These are phyloP conservation scores for Haplographium delicatum DNA, from an alignment of 495 filamentous ascomycete genomes.

Conservation along the genomic window DNA sequence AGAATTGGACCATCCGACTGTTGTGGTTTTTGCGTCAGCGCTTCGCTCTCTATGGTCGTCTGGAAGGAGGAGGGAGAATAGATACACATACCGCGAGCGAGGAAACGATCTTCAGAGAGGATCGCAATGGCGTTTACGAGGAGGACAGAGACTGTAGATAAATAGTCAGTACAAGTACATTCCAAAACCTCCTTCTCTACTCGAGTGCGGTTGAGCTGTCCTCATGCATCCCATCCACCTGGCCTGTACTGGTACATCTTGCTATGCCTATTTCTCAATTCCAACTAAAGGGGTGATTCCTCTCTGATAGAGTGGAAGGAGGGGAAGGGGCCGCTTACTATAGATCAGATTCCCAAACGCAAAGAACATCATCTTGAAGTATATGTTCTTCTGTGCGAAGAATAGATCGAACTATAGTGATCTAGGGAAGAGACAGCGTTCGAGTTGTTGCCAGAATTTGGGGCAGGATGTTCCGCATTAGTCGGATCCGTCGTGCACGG, in stretches of 20 bases:
- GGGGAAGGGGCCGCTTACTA: slow-evolving; percentile 13
- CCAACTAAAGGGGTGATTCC: no score
- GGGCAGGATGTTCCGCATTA: neutral
- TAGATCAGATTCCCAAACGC: slow-evolving; percentile 27
- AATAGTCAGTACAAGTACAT: slow-evolving; percentile 17
- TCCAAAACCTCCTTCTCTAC: no score
- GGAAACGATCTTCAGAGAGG: slow-evolving; percentile 95
- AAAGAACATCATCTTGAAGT: slow-evolving; percentile 27
- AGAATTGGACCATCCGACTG: slow-evolving; percentile 75
- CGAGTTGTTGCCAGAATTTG: slow-evolving; percentile 36
- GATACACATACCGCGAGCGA: slow-evolving; percentile 73
- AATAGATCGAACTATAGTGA: neutral
- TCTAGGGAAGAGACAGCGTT: neutral
- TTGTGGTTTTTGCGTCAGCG: slow-evolving; percentile 1
- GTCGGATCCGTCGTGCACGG: slow-evolving; percentile 5
- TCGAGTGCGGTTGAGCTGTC: no score
- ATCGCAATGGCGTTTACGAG: slow-evolving; percentile 92
- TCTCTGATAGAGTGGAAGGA: neutral
- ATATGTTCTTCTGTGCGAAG: neutral
- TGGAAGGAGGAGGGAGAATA: neutral
- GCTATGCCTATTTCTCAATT: no score
- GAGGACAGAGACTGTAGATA: slow-evolving; percentile 64
- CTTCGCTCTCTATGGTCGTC: neutral
- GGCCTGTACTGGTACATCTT: no score
- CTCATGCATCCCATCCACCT: no score